Base-by-base conservation (phyloP, 2,329 filamentous ascomycete species). In the Epicoccum nigrum region DNA sequence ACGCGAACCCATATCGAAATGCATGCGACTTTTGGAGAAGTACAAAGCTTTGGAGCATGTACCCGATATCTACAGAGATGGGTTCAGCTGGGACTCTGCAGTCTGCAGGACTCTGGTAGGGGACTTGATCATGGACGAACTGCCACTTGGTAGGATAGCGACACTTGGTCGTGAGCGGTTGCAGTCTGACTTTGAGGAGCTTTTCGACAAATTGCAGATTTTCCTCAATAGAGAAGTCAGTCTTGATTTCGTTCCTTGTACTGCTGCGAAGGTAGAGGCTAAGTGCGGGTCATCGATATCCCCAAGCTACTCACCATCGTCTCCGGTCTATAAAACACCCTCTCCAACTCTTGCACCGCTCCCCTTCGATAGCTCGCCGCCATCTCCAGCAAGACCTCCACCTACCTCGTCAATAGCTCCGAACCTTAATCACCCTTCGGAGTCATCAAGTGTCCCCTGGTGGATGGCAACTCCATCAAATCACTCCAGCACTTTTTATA, bases 81-180 rank as follows among this genome's bases (percentile, higher is more conserved):
- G 42, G 1, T 39, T 38, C 4, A 45, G 47, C 2, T 60, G 48
- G 53, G 12, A 34, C 1, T 53, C 55, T 1, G 55, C 58, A 0
- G 39, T 55, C 1, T 54, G 41, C 12, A 34, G 45, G 16, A 56
- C 58, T 1, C 30, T 56, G 17, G 21, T 60, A 0, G 58, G 58
- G 2, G 58, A 53, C 17, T 30, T 60, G 1, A 23, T 55, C 43
- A 55, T 58, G 54, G 41, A 40, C 12, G 56, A 59, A 17, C 41
- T 43, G 4, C 59, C 56, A 1, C 9, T 62, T 4, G 39, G 47
- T 4, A 35, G 41, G 5, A 19, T 45, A 8, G 35, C n/a, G 5
- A 16, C 13, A 4, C 33, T 40, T 12, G 41, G 47, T 11, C 41
- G 41, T 7, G 5, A 34, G 6, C 27, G 7, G 4, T 16, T 45